Evolutionary conservation across 148 eudicot species (phyloP).

Genomic region (Chenopodium berlandieri): DNA sequence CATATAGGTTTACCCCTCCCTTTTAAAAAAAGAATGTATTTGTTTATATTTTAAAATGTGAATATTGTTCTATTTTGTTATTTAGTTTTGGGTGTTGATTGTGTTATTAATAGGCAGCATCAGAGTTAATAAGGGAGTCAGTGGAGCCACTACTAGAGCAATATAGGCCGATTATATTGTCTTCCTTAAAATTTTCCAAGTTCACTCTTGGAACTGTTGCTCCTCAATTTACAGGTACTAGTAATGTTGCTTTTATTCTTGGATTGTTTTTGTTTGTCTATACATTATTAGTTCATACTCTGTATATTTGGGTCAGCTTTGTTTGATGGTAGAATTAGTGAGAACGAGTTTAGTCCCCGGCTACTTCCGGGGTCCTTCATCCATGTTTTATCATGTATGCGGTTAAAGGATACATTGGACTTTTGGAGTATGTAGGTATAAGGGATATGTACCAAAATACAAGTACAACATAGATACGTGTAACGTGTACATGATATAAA

Average conservation of each 20-base stretch:
- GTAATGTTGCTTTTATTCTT: neutral
- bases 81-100: neutral
- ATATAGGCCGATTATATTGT: slow-evolving; percentile 75
- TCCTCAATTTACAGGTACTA: slow-evolving; percentile 87
- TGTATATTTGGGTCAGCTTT: neutral
- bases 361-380: neutral
- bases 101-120: slow-evolving; percentile 66
- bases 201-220: slow-evolving; percentile 96
- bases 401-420: neutral
- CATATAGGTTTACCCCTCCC: too few relatives aligned
- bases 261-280: neutral
- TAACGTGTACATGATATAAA: neutral
- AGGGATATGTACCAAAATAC: neutral
- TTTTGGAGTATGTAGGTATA: neutral
- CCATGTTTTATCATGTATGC: neutral
- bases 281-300: neutral
- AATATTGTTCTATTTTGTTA: neutral
- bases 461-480: too few relatives aligned
- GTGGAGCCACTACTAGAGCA: slow-evolving; percentile 92
- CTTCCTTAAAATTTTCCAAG: slow-evolving; percentile 80
- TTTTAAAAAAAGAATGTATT: too few relatives aligned
- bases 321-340: neutral
- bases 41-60: neutral
- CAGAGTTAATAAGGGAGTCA: slow-evolving; percentile 81
- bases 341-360: neutral